phyloP scores from a whole-genome alignment of 768 basidiomycete species.

The Hortiboletus flavorubellus region DNA sequence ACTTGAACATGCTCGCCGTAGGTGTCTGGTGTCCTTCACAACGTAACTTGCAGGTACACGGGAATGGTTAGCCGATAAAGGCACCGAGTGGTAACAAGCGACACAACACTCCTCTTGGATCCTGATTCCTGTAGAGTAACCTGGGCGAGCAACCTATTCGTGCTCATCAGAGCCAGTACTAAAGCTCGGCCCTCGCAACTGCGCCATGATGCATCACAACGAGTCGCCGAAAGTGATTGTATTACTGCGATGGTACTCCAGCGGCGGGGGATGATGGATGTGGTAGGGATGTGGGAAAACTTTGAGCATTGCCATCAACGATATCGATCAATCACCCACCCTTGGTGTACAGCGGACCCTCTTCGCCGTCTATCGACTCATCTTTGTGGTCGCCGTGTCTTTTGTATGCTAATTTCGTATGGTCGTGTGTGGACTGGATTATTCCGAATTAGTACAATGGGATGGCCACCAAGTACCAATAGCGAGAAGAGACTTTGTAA shows the following conservation, averaged over 20 bases:
- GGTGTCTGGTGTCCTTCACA: too few species aligned
- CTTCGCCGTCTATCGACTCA: neutral
- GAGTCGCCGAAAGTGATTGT: neutral
- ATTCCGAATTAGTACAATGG: neutral
- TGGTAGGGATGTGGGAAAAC: neutral
- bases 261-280: neutral
- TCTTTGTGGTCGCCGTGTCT: too few species aligned
- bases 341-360: neutral
- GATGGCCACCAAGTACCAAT: neutral
- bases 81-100: too few species aligned
- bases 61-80: too few species aligned
- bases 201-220: neutral
- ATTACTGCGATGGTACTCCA: neutral
- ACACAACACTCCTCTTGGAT: too few species aligned
- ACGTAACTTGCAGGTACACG: too few species aligned
- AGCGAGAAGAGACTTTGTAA: neutral
- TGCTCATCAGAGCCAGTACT: too few species aligned
- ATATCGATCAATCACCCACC: neutral
- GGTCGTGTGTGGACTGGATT: neutral
- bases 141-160: too few species aligned
- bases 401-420: neutral
- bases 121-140: too few species aligned
- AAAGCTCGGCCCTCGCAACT: neutral
- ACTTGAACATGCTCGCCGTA: too few species aligned
- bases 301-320: neutral